Evolutionary conservation across 139 green algal species (phyloP), one percentile per base, ranked within the genome.

Genomic region (Pleodorina starrii): DNA sequence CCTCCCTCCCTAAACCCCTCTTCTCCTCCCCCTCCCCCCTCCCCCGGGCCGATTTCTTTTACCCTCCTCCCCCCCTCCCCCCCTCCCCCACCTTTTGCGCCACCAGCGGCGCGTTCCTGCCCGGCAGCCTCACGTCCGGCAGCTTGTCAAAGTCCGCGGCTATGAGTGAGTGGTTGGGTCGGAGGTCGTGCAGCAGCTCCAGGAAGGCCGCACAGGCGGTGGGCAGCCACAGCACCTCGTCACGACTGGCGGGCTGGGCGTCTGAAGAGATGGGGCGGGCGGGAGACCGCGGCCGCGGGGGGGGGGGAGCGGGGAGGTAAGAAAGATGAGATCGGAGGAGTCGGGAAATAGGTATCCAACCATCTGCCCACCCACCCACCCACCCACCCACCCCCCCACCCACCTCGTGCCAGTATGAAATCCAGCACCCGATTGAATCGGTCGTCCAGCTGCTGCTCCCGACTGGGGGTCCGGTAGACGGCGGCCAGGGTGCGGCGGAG

Each of bases 141-240:
- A 99, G 93, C 29, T 88, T 60, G 74, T 96, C 94, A 93, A 99
- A 99, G 91, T 99, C 97, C 17, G 94, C 94, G 0, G 93, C 92
- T 1, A 99, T 91, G 17, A 99, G 85, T 19, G 87, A 92, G 91
- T 98, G 96, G 57, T 94, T 90, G 12, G 97, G 97, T 0, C 94
- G 92, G 27, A 91, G 89, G 5, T 48, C 60, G 81, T 97, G 92
- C 40, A 99, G 87, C 29, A 92, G 78, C 32, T 98, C 93, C 72
- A 98, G 74, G 46, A 99, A 94, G 38, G 91, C 81, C 86, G 96
- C 75, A 72, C 73, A 91, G 59, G 84, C 91, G 1, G 95, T 98
- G 38, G 96, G 95, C 87, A 98, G 84, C 72, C 89, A 97, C 46
- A 96, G 66, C 36, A 92, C 73, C 69, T 94, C 92, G 4, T 84